phyloP scores from a whole-genome alignment of 257 asterid species.

The Forsythia viridissima region DNA sequence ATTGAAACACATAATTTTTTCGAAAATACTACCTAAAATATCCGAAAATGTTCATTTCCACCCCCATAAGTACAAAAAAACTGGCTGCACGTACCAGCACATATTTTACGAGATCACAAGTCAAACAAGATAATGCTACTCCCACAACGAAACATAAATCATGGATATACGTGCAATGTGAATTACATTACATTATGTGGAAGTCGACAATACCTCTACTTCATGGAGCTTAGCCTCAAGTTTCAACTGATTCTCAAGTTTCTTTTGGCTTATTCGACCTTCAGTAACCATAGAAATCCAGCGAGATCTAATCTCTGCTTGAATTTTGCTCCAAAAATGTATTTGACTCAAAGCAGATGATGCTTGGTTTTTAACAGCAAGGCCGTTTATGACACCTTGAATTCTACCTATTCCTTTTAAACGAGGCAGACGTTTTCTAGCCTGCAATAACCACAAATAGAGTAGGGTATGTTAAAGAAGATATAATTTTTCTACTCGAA shows the following conservation, averaged over 20 bases:
- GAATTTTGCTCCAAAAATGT: conserved; percentile 71
- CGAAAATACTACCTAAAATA: too few species aligned
- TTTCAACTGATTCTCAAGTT: conserved; percentile 58
- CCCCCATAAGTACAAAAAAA: too few species aligned
- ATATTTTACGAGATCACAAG: too few species aligned
- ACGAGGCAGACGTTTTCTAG: conserved; percentile 47
- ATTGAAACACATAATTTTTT: too few species aligned
- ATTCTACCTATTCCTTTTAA: conserved; percentile 47
- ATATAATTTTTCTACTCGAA: neutral
- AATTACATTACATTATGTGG: neutral
- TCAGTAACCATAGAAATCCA: conserved; percentile 60
- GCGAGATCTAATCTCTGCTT: conserved; percentile 58
- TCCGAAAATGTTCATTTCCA: too few species aligned
- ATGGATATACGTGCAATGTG: neutral
- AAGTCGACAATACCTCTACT: conserved; percentile 47
- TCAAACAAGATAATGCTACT: too few species aligned
- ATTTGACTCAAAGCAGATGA: conserved; percentile 53
- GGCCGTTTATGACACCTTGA: conserved; percentile 41
- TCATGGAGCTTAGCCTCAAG: conserved; percentile 76
- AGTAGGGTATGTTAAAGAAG: neutral
- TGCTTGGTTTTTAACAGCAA: conserved; percentile 43
- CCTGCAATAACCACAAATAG: conserved; percentile 30
- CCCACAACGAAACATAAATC: too few species aligned
- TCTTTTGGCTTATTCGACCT: conserved; percentile 48
- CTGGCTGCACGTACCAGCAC: too few species aligned